Evolutionary conservation across 2,329 filamentous ascomycete species (phyloP).

Genomic region (Phaeosphaeria sp.): DNA sequence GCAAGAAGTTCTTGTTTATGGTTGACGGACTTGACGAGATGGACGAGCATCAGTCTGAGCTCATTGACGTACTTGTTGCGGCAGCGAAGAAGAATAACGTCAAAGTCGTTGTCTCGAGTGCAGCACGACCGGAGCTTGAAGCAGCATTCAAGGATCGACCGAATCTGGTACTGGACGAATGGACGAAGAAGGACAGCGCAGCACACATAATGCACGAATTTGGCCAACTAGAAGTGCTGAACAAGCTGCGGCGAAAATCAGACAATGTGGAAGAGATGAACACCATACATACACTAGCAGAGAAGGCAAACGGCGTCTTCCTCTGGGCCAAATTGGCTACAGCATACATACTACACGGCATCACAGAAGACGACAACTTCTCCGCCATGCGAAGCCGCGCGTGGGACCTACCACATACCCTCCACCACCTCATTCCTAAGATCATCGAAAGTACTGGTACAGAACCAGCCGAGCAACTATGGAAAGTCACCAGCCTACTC

Average conservation of each 20-base stretch:
- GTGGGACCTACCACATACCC: constrained; percentile 28
- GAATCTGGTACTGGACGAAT: constrained; percentile 28
- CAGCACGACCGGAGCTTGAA: constrained; percentile 26
- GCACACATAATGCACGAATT: constrained; percentile 23
- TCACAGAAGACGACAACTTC: constrained; percentile 29
- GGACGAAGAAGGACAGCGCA: constrained; percentile 27
- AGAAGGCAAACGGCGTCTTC: constrained; percentile 35
- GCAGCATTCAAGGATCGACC: constrained; percentile 31
- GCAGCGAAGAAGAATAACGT: constrained; percentile 34
- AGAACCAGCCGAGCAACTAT: constrained; percentile 24
- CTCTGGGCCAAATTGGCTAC: constrained; percentile 37
- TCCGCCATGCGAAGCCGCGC: constrained; percentile 29
- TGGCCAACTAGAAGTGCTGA: constrained; percentile 24
- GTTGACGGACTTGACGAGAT: constrained; percentile 42
- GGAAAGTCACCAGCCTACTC: constrained; percentile 31
- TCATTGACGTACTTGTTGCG: constrained; percentile 26
- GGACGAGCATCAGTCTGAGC: constrained; percentile 27
- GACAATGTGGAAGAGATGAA: constrained; percentile 29
- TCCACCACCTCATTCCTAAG: constrained; percentile 33
- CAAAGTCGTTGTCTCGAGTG: constrained; percentile 42
- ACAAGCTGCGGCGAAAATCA: constrained; percentile 27
- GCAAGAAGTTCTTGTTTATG: constrained; percentile 42
- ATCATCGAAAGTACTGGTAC: constrained; percentile 19
- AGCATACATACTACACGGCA: constrained; percentile 27
- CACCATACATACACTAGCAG: constrained; percentile 26